Base-by-base conservation (phyloP, 257 asterid species). In the Misopates orontium region DNA sequence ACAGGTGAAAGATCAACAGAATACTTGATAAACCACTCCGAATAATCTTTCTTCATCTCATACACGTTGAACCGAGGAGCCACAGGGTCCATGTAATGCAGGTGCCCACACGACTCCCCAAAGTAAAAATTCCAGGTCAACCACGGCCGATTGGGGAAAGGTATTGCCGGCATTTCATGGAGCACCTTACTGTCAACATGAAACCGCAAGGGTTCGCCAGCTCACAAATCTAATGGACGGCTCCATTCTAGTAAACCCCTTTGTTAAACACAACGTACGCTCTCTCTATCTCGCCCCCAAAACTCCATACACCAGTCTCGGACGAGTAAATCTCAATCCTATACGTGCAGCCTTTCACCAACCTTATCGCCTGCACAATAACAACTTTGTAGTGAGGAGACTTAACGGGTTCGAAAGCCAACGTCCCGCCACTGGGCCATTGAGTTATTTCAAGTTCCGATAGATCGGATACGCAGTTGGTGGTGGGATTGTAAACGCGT, bases 361-460 rank as follows among this genome's bases (percentile, higher is more conserved):
- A 17, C n/a, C n/a, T 4, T 10, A 28, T 5, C 15, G n/a, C 13
- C 40, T 3, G 22, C 6, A 71, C 25, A 14, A 69, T 71, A 36
- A 67, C 45, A 41, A 75, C 73, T 39, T 59, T 78, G 71, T 71
- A 75, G 51, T 75, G 61, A 42, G 77, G 70, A 0, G 75, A 67
- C 14, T 40, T 68, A 17, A 56, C 51, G 8, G 82, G 82, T n/a
- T 77, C 78, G 39, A 72, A 77, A 40, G 70, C 78, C 50, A 77
- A 56, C 54, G 45, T 42, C 56, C 56, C 2, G 6, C 64, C 48
- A 13, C 15, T 6, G 4, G 66, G 13, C 3, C 0, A 32, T 19
- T 2, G 42, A 41, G 49, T 48, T 5, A 40, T 44, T n/a, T n/a
- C n/a, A 56, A 62, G 64, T n/a, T 51, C 49, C 4, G 63, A 20